A percentile compares a stretch with the other conserved stretches of the same genome.
phyloP scores from a whole-genome alignment of 371 early-diverging fungal species.

The Zopfochytrium polystomum region DNA sequence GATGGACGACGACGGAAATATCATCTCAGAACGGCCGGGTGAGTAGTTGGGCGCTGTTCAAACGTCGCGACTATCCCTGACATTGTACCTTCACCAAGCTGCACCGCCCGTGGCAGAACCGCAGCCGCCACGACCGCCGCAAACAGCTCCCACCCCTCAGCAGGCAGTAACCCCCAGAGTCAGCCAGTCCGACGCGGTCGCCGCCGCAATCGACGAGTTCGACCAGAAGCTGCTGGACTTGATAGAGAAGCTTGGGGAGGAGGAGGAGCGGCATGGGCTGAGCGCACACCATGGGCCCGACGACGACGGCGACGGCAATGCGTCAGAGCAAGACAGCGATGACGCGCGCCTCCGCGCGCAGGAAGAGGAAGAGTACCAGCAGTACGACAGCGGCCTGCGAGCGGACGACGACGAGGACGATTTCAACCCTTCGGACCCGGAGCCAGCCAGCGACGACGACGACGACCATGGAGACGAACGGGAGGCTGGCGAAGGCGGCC shows the following conservation, averaged over 20 bases:
- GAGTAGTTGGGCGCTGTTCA: not conserved
- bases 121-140: conserved; percentile 28
- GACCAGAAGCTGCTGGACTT: conserved; percentile 47
- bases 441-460: not conserved
- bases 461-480: conserved; percentile 5
- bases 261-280: conserved; percentile 31
- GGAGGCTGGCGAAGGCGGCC: conserved; percentile 2
- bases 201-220: conserved; percentile 24
- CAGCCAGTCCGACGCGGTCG: conserved; percentile 23
- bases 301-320: conserved; percentile 12
- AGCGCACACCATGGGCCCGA: too few species aligned
- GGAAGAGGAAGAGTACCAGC: conserved; percentile 30
- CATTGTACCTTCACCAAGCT: conserved; percentile 2
- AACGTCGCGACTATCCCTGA: not conserved
- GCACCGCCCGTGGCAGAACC: conserved; percentile 9
- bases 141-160: conserved; percentile 3
- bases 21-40: conserved; percentile 13
- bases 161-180: conserved; percentile 31
- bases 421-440: conserved; percentile 11
- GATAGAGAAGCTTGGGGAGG: conserved; percentile 57
- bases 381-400: conserved; percentile 29
- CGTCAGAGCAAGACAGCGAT: not conserved
- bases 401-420: conserved; percentile 39
- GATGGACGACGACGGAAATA: conserved; percentile 40
- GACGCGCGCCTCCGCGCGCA: conserved; percentile 7